Evolutionary conservation across 164 flowering plant species (phyloP), one percentile per base, ranked within the genome.

Genomic region (Magnolia changhungtana): DNA sequence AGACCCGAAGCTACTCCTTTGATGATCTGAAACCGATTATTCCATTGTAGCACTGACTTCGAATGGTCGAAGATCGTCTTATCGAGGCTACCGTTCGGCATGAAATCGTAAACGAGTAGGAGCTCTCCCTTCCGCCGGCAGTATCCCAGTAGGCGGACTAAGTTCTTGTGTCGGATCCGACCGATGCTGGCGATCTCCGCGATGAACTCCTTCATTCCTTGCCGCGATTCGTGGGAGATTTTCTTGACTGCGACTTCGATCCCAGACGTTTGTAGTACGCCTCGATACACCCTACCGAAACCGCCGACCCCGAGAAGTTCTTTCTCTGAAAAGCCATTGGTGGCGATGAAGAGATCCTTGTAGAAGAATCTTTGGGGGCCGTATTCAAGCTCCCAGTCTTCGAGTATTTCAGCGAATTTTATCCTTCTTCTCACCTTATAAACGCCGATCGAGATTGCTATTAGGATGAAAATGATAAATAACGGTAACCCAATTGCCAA

Each of bases 141-240:
- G 37, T 70, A 77, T 19, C 75, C 79, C 0, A 59, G 61, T 10
- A 74, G 81, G 23, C 13, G 45, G 4, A 80, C 79, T 21, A 80
- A 29, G 63, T 77, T 77, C 20, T 74, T 37, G 63, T 77, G 82
- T 49, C 79, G 73, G 19, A 80, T 70, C 11, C 73, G 68, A 20
- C 82, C 79, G 23, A 80, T 61, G 45, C 77, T 77, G 2, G 24
- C 55, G 24, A 80, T 63, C 67, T 80, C 82, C 29, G 82, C 74
- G 13, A 77, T 45, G 27, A 80, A 80, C 16, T 77, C 79, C 49
- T 50, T 77, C 71, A 74, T 64, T 23, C 82, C 80, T 49, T 80
- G 82, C 37, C 13, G 69, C 7, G 82, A 77, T 29, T 80, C 74
- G 69, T 80, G 82, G 1, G 79, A 72, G 11, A 80, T 76, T 45